Evolutionary conservation across 306 rosid genomes (phyloP).

Genomic region (Lablab purpureus): DNA sequence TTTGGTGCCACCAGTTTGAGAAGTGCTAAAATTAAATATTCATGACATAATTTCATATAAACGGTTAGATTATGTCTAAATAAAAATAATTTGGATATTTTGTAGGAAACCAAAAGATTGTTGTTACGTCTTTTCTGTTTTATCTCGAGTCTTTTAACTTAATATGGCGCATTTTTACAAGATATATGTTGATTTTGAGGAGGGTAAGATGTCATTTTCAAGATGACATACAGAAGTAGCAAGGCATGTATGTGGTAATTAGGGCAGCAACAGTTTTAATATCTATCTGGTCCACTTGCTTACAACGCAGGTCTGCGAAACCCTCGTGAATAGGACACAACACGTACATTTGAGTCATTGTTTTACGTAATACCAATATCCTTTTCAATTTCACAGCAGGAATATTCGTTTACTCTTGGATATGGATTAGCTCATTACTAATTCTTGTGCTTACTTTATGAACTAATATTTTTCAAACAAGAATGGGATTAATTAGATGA

Average conservation of each 20-base stretch:
- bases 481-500: not conserved
- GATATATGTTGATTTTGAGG: conserved; percentile 25
- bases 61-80: too few relatives aligned
- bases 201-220: conserved; percentile 64
- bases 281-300: conserved; percentile 58
- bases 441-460: not conserved
- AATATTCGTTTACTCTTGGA: not conserved
- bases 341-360: conserved; percentile 18
- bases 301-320: conserved; percentile 52
- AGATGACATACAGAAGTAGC: conserved; percentile 59
- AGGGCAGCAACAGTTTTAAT: conserved; percentile 61
- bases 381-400: not conserved
- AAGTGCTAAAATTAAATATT: not conserved
- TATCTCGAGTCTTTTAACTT: not conserved
- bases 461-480: not conserved
- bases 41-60: not conserved
- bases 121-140: not conserved
- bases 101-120: not conserved
- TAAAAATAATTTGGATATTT: too few relatives aligned
- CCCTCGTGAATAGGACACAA: conserved; percentile 52
- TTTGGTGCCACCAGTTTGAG: not conserved
- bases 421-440: not conserved
- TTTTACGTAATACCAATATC: conserved; percentile 21
- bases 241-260: conserved; percentile 68
- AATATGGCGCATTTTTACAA: not conserved